phyloP scores from a whole-genome alignment of 805 yeast genomes.

The Jamesozyma hellenica region DNA sequence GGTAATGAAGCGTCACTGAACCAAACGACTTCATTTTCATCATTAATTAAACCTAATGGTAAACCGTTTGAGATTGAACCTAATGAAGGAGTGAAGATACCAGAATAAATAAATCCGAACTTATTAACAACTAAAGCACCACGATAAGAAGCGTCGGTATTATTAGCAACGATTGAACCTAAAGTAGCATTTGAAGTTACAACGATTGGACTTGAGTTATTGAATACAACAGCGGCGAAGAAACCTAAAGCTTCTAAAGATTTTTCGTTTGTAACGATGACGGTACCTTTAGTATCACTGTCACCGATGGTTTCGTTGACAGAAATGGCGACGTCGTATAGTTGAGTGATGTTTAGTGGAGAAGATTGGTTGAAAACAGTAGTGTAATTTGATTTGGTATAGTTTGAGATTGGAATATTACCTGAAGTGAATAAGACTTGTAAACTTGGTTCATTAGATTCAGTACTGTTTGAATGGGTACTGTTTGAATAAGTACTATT shows the following conservation, averaged over 20 bases:
- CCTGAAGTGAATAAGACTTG: conserved; percentile 20
- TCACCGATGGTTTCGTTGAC: conserved; percentile 9
- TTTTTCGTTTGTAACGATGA: conserved; percentile 14
- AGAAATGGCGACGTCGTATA: conserved; percentile 13
- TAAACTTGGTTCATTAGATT: conserved; percentile 7
- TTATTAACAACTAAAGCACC: conserved; percentile 19
- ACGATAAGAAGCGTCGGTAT: conserved; percentile 11
- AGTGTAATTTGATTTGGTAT: conserved; percentile 9
- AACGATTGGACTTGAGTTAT: conserved; percentile 18
- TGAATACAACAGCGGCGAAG: conserved; percentile 17
- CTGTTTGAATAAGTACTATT: conserved; percentile 1
- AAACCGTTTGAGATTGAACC: conserved; percentile 8
- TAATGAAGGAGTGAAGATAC: conserved; percentile 16
- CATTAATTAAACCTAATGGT: conserved; percentile 21
- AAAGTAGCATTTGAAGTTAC: conserved; percentile 14
- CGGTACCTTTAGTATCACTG: conserved; percentile 13
- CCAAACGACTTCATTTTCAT: conserved; percentile 14
- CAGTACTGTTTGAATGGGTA: background rate
- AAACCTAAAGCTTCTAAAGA: conserved; percentile 23
- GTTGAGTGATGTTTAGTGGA: conserved; percentile 17
- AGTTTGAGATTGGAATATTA: conserved; percentile 9
- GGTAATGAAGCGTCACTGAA: conserved; percentile 21
- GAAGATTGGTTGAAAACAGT: conserved; percentile 13
- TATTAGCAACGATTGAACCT: conserved; percentile 17
- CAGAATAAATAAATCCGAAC: conserved; percentile 17